Base-by-base conservation (phyloP, 164 flowering plant species). In the Aristolochia californica region DNA sequence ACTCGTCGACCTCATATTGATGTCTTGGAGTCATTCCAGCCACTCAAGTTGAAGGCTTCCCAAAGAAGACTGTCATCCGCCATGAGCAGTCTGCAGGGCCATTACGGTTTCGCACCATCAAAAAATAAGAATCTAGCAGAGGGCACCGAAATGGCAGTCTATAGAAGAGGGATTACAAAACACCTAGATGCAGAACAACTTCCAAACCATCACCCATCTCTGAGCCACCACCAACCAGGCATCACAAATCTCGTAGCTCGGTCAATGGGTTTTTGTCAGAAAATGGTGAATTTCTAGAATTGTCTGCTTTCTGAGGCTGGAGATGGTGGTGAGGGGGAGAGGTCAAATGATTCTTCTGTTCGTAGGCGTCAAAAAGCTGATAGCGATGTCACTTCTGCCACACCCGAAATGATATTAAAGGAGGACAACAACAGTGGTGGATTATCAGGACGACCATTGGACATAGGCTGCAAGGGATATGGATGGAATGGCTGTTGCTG, bases 81-180 rank as follows among this genome's bases (percentile, higher is more conserved):
- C 58, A 85, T 93, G 90, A 81, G 67, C 72, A 72, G 69, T 48
- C 74, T 88, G 56, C 97, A 77, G 66, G 87, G 89, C 28, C 85
- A 74, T 62, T 83, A 91, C 63, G 86, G 89, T 43, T 87, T 84
- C 22, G 70, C 70, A 57, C 64, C 74, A 38, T 22, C 47, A 16
- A 73, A 57, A 24, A 28, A 47, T 14, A 76, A 59, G 49, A 28
- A 34, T 21, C 12, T 22, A 16, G 49, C 69, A 13, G 83, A 78
- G 62, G 83, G 80, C 50, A 72, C 60, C 56, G 91, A 88, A 49
- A 79, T 84, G 88, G 66, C 81, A 22, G 66, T 67, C 11, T 78
- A 76, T 75, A 65, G 66, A 26, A 70, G 69, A 55, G 77, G 70
- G 63, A 62, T 57, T 24, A 53, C 75, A 60, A 62, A 58, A 21